Conservation (phyloP, 2,329 filamentous ascomycete genomes). For the Trichoderma sp. region DNA sequence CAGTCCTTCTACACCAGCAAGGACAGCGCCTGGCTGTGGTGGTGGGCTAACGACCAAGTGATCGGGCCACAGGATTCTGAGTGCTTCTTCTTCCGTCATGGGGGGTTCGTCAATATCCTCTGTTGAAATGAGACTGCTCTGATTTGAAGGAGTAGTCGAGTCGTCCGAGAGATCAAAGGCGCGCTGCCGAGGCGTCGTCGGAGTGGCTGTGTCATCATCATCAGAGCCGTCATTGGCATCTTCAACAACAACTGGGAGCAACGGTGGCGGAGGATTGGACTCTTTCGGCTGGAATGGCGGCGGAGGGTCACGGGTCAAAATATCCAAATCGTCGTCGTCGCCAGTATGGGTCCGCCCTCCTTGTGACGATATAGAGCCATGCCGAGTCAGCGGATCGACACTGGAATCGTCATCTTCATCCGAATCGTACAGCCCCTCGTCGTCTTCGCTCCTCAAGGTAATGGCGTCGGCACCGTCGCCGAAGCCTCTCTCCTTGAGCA, state of each 20-base stretch:
- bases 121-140: constrained; percentile 16
- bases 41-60: constrained; percentile 22
- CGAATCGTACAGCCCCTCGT: constrained; percentile 27
- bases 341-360: neutral
- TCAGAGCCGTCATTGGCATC: constrained; percentile 1
- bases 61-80: constrained; percentile 40
- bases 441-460: constrained; percentile 31
- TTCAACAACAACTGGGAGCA: neutral
- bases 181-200: constrained; percentile 17
- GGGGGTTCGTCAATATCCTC: constrained; percentile 31
- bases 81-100: constrained; percentile 41
- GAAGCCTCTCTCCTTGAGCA: constrained; percentile 28
- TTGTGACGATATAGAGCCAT: neutral
- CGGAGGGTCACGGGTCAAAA: constrained; percentile 12
- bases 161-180: constrained; percentile 21
- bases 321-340: constrained; percentile 8
- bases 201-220: constrained; percentile 12
- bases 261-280: constrained; percentile 15
- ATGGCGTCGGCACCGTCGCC: constrained; percentile 30
- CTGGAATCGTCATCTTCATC: constrained; percentile 25
- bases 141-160: constrained; percentile 20
- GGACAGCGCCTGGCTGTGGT: neutral
- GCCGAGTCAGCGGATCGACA: neutral
- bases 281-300: constrained; percentile 15
- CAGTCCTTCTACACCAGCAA: constrained; percentile 26